Conservation (phyloP, 352 stramenopile genomes). For the Aphanomyces invadans region DNA sequence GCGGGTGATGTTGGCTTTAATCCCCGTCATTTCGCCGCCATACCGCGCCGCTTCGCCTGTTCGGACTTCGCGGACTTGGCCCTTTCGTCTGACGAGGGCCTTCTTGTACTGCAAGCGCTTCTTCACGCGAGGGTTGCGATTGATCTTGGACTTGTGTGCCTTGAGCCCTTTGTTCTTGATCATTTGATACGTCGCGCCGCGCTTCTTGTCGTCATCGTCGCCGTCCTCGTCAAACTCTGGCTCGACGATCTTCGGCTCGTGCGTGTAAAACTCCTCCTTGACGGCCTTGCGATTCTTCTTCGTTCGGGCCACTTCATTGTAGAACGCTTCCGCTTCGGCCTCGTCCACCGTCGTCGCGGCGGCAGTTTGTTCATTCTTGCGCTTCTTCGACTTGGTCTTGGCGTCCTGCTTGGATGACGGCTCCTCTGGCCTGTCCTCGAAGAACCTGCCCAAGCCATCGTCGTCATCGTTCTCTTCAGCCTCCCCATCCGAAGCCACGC, state of each 20-base stretch:
- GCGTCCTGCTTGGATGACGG: background rate
- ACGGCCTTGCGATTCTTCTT: conserved; percentile 47
- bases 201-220: conserved; percentile 73
- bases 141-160: conserved; percentile 97
- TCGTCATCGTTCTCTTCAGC: conserved; percentile 42
- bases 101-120: conserved; percentile 97
- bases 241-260: conserved; percentile 47
- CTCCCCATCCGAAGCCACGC: no score
- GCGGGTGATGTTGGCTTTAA: conserved; percentile 83
- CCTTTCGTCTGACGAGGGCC: conserved; percentile 95
- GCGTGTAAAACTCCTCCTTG: conserved; percentile 75
- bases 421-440: conserved; percentile 32
- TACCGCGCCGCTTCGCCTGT: conserved; percentile 81
- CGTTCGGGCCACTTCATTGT: conserved; percentile 45
- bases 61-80: conserved; percentile 91
- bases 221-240: conserved; percentile 53
- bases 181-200: conserved; percentile 91
- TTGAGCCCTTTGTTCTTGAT: conserved; percentile 98
- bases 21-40: conserved; percentile 83
- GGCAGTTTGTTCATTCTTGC: conserved; percentile 39
- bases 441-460: conserved; percentile 69
- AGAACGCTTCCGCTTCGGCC: conserved; percentile 62
- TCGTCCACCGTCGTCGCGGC: conserved; percentile 39
- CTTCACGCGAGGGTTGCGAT: conserved; percentile 98
- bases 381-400: conserved; percentile 26